Evolutionary conservation across 768 basidiomycete genomes (phyloP), one percentile per base, ranked within the genome.

Genomic region (Pulveroboletus sp.): DNA sequence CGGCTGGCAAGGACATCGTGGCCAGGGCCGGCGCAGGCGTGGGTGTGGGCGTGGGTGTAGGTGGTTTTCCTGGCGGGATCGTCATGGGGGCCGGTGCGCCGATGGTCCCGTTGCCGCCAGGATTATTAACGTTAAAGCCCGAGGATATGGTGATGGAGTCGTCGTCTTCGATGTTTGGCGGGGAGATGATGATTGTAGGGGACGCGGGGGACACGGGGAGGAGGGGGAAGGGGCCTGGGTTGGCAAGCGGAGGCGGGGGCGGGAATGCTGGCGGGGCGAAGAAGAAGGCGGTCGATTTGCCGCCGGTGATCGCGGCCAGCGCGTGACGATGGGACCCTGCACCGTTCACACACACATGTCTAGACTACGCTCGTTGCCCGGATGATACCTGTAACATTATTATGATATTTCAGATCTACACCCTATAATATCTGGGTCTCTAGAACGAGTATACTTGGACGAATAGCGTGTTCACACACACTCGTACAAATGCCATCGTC

Each of bases 351-450:
- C 41, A 22, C 43, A 60, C 51, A 50, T 26, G 30, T 37, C 61
- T 61, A 60, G 60, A 56, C 38, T 49, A 43, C 36, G 38, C 14
- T 40, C 39, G 16, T 23, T 36, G 36, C 11, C 38, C 12, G 53
- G 53, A 68, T 55, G 68, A 69, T 69, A 67, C 67, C 65, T 69
- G 68, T 67, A 63, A 63, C 53, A 58, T 64, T 64, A 64, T 52
- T 57, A 64, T 47, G 54, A 58, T 63, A 64, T 52, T 58, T 47
- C 4, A 32, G 20, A 51, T 23, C 27, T 45, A 44, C 29, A 42
- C 34, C 22, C 2, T 34, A 11, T n/a, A n/a, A n/a, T n/a, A 23
- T 30, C 31, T n/a, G n/a, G n/a, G 9, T 16, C 40, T 27, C 20
- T 20, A 13, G 13, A 29, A 12, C 27, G 27, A 6, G 12, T 29